These are phyloP conservation scores for Phytophthora kernoviae DNA, from an alignment of 352 stramenopile species.

Conservation along the genomic window DNA sequence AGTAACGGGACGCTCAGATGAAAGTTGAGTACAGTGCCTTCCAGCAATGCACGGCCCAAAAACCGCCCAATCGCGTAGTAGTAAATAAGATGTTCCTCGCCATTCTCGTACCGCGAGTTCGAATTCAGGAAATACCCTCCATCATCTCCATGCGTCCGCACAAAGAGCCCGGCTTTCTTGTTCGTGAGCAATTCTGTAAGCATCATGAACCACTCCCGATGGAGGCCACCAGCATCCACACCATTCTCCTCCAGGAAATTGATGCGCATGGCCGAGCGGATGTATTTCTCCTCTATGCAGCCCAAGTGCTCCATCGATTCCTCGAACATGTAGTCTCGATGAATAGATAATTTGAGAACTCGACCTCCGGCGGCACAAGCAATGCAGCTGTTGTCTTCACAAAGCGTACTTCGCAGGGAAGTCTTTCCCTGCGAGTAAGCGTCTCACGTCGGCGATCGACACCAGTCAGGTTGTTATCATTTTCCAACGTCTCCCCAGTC, in stretches of 20 bases:
- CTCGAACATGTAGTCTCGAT: constrained; percentile 60
- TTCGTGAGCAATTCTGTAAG: constrained; percentile 65
- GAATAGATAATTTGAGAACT: constrained; percentile 57
- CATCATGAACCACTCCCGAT: constrained; percentile 90
- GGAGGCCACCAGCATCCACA: constrained; percentile 83
- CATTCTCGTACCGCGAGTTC: constrained; percentile 59
- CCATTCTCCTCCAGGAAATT: constrained; percentile 85
- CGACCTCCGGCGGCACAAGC: constrained; percentile 44
- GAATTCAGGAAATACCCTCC: constrained; percentile 68
- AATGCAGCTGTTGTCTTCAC: constrained; percentile 41
- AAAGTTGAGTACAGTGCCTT: constrained; percentile 94
- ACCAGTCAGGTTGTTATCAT: constrained; percentile 18
- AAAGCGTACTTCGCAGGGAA: constrained; percentile 64
- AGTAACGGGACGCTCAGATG: constrained; percentile 96
- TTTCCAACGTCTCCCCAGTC: constrained; percentile 40
- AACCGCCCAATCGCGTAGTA: constrained; percentile 61
- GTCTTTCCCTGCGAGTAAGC: constrained; percentile 34
- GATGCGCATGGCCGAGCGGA: constrained; percentile 70
- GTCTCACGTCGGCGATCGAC: constrained; percentile 39
- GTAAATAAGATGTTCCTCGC: constrained; percentile 73
- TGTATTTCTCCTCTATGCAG: constrained; percentile 57
- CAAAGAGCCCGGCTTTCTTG: constrained; percentile 57
- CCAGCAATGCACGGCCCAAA: constrained; percentile 68
- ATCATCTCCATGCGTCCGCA: constrained; percentile 53
- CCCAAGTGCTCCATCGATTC: constrained; percentile 69